Percentiles rank a stretch among this genome's conserved stretches.
Conservation (phyloP, 73 alveolate genomes). For the Paramecium primaurelia region DNA sequence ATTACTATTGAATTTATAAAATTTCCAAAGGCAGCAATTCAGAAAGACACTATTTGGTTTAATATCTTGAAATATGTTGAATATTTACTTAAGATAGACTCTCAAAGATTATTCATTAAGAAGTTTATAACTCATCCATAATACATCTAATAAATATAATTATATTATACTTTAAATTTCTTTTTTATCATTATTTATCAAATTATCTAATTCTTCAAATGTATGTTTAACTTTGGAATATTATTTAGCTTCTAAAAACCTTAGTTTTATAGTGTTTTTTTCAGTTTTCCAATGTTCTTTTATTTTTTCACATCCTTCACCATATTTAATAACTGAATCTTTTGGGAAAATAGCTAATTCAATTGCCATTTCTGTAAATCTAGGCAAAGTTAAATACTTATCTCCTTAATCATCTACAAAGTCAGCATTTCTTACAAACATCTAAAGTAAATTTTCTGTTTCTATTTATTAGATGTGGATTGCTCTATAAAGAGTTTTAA, state of each 20-base stretch:
- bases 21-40: constrained; percentile 23
- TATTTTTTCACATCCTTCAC: neutral
- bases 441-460: neutral
- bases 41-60: neutral
- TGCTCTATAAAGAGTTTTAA: constrained; percentile 28
- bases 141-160: neutral
- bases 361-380: constrained; percentile 14
- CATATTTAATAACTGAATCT: constrained; percentile 18
- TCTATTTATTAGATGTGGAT: neutral
- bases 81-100: neutral
- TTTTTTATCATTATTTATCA: neutral
- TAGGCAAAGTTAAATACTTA: neutral
- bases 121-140: constrained; percentile 43
- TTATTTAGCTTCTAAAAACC: constrained; percentile 26
- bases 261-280: neutral
- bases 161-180: neutral
- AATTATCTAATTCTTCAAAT: neutral
- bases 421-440: constrained; percentile 1
- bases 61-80: neutral
- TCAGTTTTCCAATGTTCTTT: neutral
- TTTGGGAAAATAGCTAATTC: neutral
- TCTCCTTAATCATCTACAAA: constrained; percentile 13
- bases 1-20: neutral
- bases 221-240: constrained; percentile 32
- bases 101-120: neutral